Evolutionary conservation across 108 stramenopile species (phyloP).

Genomic region (Heterococcus sp.): DNA sequence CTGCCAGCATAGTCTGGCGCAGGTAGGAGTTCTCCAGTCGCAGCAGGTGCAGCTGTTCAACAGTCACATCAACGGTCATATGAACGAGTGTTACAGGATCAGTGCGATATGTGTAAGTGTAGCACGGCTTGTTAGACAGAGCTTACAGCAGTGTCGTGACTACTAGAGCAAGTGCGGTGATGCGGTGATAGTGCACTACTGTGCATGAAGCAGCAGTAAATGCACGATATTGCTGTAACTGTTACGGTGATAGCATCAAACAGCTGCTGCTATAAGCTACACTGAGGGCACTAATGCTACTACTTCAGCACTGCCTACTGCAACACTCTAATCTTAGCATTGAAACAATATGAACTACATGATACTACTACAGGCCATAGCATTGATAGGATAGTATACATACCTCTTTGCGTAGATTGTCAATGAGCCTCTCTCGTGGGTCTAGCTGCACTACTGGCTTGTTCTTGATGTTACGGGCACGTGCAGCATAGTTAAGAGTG

Average conservation of each 20-base stretch:
- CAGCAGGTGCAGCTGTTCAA: background rate
- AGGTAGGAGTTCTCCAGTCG: background rate
- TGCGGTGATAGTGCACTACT: too few relatives aligned
- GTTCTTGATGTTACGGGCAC: slow-evolving; percentile 53
- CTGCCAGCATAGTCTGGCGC: background rate
- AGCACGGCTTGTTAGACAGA: too few relatives aligned
- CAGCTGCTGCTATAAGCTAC: too few relatives aligned
- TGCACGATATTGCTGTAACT: too few relatives aligned
- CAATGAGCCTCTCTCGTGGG: slow-evolving; percentile 48
- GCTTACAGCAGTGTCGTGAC: too few relatives aligned
- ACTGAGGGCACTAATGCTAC: too few relatives aligned
- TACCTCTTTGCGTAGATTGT: slow-evolving; percentile 43
- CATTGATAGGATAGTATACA: slow-evolving; percentile 31
- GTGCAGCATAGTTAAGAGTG: slow-evolving; percentile 55
- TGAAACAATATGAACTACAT: background rate
- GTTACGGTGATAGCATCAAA: background rate
- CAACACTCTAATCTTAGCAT: too few relatives aligned
- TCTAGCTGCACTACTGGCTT: slow-evolving; percentile 44
- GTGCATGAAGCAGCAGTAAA: too few relatives aligned
- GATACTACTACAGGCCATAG: slow-evolving; percentile 26
- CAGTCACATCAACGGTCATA: background rate
- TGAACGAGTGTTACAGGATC: too few relatives aligned
- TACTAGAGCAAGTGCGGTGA: too few relatives aligned
- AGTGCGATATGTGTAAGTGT: too few relatives aligned
- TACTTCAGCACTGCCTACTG: too few relatives aligned